Base-by-base conservation (phyloP, 108 stramenopile genomes). In the Poteriospumella lacustris region DNA sequence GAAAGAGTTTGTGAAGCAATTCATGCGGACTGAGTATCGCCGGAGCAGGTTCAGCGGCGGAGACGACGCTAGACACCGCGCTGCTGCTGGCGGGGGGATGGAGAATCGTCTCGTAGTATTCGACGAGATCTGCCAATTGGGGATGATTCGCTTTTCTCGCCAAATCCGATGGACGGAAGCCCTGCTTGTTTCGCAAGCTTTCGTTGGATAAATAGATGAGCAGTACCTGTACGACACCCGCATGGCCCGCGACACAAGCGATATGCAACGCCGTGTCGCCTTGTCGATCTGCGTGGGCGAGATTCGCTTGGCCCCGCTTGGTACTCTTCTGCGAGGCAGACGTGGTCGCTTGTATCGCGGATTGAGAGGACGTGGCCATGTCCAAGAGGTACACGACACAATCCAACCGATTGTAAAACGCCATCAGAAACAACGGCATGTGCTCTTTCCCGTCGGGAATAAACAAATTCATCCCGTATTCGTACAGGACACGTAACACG, bases 231-330 rank as follows among this genome's bases (percentile, higher is more conserved):
- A 24, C 47, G 31, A n/a, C 5, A 29, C 3, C 5, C 5, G 36
- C 3, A 56, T 73, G 70, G 29, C 70, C 70, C 26, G 26, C 28
- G 9, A 73, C 9, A 29, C 24, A 15, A 42, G 70, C 70, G 3
- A 24, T 31, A 73, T 73, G 70, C 70, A 73, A 73, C 36, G 70
- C 70, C 5, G 70, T 73, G 31, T 73, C 70, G 26, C 70, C 70
- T 73, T 73, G 70, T 3, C 5, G 26, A 42, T 73, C 70, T 5
- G 9, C 3, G 33, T 19, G 9, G 31, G 33, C 33, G 36, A 64
- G 15, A 64, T 3, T 31, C 31, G 38, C 43, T 12, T 19, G 31
- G 60, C 15, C 60, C 9, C 28, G 3, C 60, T 24, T 64, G 60
- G 60, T 64, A 5, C 15, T 64, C 33, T 64, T 64, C 28, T 64